These are phyloP conservation scores for Pseudogymnoascus sp. DNA, from an alignment of 2,329 filamentous ascomycete species.

Conservation along the genomic window DNA sequence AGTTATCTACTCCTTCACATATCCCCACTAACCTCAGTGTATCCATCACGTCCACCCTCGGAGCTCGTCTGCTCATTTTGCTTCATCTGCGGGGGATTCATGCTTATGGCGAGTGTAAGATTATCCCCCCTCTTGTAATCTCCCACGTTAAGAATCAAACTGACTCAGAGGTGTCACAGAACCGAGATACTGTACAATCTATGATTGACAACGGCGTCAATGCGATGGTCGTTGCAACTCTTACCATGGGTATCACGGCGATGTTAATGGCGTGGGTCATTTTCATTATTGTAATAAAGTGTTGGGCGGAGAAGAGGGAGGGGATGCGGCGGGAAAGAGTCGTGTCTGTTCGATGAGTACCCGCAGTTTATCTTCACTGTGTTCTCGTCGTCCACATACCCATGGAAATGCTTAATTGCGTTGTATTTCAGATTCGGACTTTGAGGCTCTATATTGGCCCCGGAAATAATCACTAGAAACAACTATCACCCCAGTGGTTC, in stretches of 20 bases:
- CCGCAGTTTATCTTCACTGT: conserved; percentile 12
- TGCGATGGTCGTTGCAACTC: conserved; percentile 10
- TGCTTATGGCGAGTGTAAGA: conserved; percentile 14
- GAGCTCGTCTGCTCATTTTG: conserved; percentile 12
- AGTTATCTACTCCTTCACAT: conserved; percentile 10
- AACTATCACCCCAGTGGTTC: background rate
- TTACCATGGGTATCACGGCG: conserved; percentile 12
- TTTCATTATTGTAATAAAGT: conserved; percentile 9
- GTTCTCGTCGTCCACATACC: conserved; percentile 12
- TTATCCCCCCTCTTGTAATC: conserved; percentile 7
- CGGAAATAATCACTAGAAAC: background rate
- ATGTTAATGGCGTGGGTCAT: conserved; percentile 13
- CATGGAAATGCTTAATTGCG: conserved; percentile 10
- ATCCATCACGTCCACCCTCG: conserved; percentile 9
- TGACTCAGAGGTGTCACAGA: conserved; percentile 12
- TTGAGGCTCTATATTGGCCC: background rate
- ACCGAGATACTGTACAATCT: conserved; percentile 14
- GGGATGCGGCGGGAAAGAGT: conserved; percentile 13
- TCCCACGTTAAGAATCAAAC: background rate
- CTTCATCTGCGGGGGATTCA: conserved; percentile 11
- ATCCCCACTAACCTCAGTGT: conserved; percentile 5
- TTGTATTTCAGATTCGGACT: conserved; percentile 13
- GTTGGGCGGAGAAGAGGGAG: conserved; percentile 10
- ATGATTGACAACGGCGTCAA: conserved; percentile 14
- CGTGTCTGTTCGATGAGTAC: conserved; percentile 12